Evolutionary conservation across 1,284 basidiomycete genomes (phyloP).

Genomic region (Schizophyllum amplum): DNA sequence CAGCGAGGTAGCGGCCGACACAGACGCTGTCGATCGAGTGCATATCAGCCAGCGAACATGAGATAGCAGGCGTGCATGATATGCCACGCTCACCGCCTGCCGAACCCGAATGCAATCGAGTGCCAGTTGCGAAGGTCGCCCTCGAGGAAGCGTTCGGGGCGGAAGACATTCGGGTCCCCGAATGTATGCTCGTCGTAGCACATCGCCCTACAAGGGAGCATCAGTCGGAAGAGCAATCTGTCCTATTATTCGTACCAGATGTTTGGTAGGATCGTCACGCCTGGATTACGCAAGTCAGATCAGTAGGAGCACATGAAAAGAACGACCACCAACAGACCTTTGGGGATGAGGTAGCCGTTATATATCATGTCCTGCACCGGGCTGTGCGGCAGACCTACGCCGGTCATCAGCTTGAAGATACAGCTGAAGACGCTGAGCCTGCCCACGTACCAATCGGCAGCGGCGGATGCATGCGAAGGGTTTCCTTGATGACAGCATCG

Average conservation of each 20-base stretch:
- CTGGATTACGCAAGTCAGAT: background rate
- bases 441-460: background rate
- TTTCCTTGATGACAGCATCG: constrained; percentile 11
- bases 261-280: constrained; percentile 19
- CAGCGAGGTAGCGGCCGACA: constrained; percentile 26
- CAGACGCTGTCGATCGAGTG: constrained; percentile 15
- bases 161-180: constrained; percentile 21
- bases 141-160: constrained; percentile 20
- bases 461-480: constrained; percentile 7
- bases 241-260: constrained; percentile 21
- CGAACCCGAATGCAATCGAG: constrained; percentile 22
- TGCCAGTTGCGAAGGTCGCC: constrained; percentile 18
- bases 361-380: constrained; percentile 1
- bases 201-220: background rate
- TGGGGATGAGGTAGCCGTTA: constrained; percentile 28
- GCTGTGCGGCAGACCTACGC: background rate
- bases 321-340: constrained; percentile 21
- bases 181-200: constrained; percentile 12
- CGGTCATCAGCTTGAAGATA: too few relatives aligned
- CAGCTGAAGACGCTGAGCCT: too few relatives aligned
- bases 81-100: constrained; percentile 11
- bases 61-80: too few relatives aligned
- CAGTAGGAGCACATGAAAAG: constrained; percentile 14
- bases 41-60: too few relatives aligned
- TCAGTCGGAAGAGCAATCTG: background rate